Base-by-base conservation (phyloP, 176 grass and related monocot genomes). In the Oryza punctata region DNA sequence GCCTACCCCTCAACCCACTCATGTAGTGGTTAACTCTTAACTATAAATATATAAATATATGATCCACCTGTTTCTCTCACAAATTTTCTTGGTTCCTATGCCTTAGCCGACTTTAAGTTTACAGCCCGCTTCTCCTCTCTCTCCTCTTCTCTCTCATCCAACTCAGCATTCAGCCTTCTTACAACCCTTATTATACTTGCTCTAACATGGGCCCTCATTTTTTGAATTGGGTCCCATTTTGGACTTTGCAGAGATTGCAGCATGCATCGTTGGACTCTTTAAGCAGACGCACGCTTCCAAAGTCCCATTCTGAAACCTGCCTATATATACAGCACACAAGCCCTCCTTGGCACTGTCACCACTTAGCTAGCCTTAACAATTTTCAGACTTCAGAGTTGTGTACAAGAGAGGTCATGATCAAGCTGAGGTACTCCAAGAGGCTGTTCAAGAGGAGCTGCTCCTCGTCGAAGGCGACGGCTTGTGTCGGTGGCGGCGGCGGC, bases 381-480 rank as follows among this genome's bases (percentile, higher is more conserved):
- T 45, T 69, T 19, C 27, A 69, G 2, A 18, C 32, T 69, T 19
- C 27, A 69, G 2, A 18, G 12, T 18, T 10, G 2, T 16, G 21
- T 4, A 73, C 11, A 78, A 82, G 70, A 15, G 40, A 50, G 4
- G 19, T 64, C 28, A 99, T 99, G 96, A 96, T 96, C 73, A 96
- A 94, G 87, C 57, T 99, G 83, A 96, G 93, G 83, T 87, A 78
- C 79, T 91, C 96, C 69, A 99, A 94, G 93, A 99, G 76, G 89
- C 81, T 96, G 72, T 96, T 99, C 96, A 96, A 99, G 91, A 96
- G 85, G 76, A 92, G 85, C 73, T 83, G 85, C 77, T 83, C 79
- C 13, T 92, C 87, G 16, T 79, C 88, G 3, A 93, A 83, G 89
- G 49, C 79, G n/a, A 82, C 40, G 7, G 66, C 38, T 28, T 72